Evolutionary conservation across 2,329 filamentous ascomycete species (phyloP), one percentile per base, ranked within the genome.

Genomic region (Leptographium radiaticola): DNA sequence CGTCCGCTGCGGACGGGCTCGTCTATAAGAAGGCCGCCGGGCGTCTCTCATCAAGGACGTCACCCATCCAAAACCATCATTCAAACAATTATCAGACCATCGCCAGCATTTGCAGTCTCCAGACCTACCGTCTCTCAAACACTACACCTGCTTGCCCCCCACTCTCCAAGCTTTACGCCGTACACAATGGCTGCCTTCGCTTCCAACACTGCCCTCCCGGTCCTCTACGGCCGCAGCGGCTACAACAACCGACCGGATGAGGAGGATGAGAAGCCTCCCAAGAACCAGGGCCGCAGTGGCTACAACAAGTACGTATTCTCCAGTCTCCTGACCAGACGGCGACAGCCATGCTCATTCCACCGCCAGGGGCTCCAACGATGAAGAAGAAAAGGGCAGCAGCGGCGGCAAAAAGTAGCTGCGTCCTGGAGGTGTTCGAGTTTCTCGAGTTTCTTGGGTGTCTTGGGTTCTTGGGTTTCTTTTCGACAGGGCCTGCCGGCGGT

Each of bases 241-340:
- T 71, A 72, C 64, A 71, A 71, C 60, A 64, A 63, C 60, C 63
- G 68, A 62, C 64, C 66, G 51, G 65, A 67, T 54, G 65, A 64
- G 48, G 60, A 65, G 51, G 60, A 67, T 31, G 59, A 66, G 39
- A 59, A 64, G 56, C 56, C 55, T 12, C 42, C 51, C 55, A 62
- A 64, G 59, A 66, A 68, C 65, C 66, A 70, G 56, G 72, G 73
- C 64, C 71, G 72, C 57, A 70, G 67, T 52, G 72, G 72, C 58
- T 74, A 74, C 68, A 75, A 75, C 69, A 71, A 64, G 63, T 64
- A 30, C 59, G 62, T 58, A 16, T 25, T 25, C 25, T 25, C 25
- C 25, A 3, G 25, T 25, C 25, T 25, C 42, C 33, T 7, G 20
- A 20, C 12, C 11, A 31, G 20, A n/a, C 34, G 42, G 9, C n/a